These are phyloP conservation scores for Scytalidium sp. DNA, from an alignment of 2,329 filamentous ascomycete genomes.

Conservation along the genomic window DNA sequence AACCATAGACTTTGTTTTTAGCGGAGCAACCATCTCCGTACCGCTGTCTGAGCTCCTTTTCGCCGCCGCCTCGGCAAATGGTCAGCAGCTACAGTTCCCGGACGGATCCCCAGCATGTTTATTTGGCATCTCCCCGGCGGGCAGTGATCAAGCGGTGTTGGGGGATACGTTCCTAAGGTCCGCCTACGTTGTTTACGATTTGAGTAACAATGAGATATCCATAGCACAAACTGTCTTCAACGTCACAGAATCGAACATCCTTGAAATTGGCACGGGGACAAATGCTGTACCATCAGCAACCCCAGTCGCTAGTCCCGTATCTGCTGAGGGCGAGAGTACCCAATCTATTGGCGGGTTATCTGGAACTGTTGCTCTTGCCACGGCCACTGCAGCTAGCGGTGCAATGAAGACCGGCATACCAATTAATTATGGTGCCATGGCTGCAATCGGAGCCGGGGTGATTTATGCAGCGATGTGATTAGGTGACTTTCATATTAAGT, in stretches of 20 bases:
- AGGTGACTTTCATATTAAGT: not conserved
- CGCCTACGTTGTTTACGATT: slow-evolving; percentile 74
- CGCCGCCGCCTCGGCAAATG: slow-evolving; percentile 40
- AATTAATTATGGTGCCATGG: slow-evolving; percentile 2
- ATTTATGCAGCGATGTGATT: slow-evolving; percentile 21
- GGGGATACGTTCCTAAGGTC: slow-evolving; percentile 74
- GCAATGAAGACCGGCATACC: slow-evolving; percentile 11
- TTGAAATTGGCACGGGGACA: slow-evolving; percentile 52
- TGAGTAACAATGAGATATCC: slow-evolving; percentile 68
- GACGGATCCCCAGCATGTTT: slow-evolving; percentile 57
- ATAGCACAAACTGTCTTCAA: slow-evolving; percentile 67
- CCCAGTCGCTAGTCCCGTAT: slow-evolving; percentile 43
- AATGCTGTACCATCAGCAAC: slow-evolving; percentile 52
- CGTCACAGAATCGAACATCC: slow-evolving; percentile 44
- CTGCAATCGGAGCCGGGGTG: slow-evolving; percentile 19
- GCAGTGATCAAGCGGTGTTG: slow-evolving; percentile 54
- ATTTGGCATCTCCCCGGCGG: slow-evolving; percentile 64
- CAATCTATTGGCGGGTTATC: not conserved
- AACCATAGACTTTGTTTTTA: slow-evolving; percentile 53
- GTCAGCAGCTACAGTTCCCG: slow-evolving; percentile 46
- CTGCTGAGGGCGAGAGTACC: slow-evolving; percentile 41
- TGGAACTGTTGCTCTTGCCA: slow-evolving; percentile 6
- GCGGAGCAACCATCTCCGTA: slow-evolving; percentile 50
- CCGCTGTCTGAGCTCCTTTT: slow-evolving; percentile 58
- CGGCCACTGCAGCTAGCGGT: not conserved